Evolutionary conservation across 1,139 yeast species (phyloP).

Genomic region (Debaryomyces sp.): DNA sequence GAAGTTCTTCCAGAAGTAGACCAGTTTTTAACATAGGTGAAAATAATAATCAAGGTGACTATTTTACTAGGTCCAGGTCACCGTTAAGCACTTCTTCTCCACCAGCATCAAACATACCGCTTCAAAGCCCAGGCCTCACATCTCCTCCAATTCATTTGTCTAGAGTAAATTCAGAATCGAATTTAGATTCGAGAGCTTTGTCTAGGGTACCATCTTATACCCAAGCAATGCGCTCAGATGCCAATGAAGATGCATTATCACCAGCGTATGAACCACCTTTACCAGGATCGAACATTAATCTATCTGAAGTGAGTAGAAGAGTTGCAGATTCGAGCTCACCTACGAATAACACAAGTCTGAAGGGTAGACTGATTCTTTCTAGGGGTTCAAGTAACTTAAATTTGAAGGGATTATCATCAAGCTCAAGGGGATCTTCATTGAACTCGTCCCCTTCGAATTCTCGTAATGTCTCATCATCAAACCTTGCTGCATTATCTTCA

Average conservation of each 20-base stretch:
- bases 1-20: constrained; percentile 21
- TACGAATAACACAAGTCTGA: constrained; percentile 7
- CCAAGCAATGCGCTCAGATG: constrained; percentile 64
- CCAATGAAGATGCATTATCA: constrained; percentile 52
- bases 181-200: constrained; percentile 29
- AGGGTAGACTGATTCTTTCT: constrained; percentile 16
- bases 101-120: constrained; percentile 7
- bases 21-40: constrained; percentile 50
- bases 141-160: constrained; percentile 65
- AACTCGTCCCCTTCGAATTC: constrained; percentile 34
- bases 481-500: constrained; percentile 17
- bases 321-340: constrained; percentile 20
- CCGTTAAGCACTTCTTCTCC: constrained; percentile 10
- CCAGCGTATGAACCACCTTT: constrained; percentile 64
- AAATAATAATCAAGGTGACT: constrained; percentile 25
- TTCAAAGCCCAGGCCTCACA: constrained; percentile 37
- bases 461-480: constrained; percentile 29
- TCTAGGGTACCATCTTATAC: constrained; percentile 82
- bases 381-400: constrained; percentile 26
- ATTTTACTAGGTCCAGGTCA: constrained; percentile 10
- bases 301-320: constrained; percentile 28
- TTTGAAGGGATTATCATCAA: constrained; percentile 15
- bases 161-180: constrained; percentile 52
- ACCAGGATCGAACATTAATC: constrained; percentile 45
- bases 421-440: constrained; percentile 21